These are phyloP conservation scores for Plicaturopsis crispa DNA, from an alignment of 768 basidiomycete species.

Conservation along the genomic window DNA sequence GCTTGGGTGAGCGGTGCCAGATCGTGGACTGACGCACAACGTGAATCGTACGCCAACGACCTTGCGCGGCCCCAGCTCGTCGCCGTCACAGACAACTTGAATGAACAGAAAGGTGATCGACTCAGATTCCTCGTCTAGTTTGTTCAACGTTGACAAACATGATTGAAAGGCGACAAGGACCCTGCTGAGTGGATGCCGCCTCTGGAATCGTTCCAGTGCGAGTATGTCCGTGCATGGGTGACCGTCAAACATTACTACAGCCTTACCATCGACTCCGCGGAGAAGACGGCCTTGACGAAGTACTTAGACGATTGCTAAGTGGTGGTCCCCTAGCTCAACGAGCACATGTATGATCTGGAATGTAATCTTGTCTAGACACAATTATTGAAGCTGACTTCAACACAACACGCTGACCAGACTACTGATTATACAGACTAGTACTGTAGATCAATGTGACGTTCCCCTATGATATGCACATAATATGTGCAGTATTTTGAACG, in stretches of 20 bases:
- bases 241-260: slow-evolving; percentile 42
- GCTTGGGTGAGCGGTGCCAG: slow-evolving; percentile 53
- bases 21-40: slow-evolving; percentile 39
- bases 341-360: too few species aligned
- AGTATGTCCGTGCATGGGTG: slow-evolving; percentile 47
- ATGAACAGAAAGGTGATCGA: slow-evolving; percentile 36
- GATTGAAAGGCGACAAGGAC: slow-evolving; percentile 38
- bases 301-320: slow-evolving; percentile 29
- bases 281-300: slow-evolving; percentile 39
- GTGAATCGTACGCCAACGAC: slow-evolving; percentile 49
- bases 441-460: too few species aligned
- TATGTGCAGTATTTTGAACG: too few species aligned
- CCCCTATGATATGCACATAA: too few species aligned
- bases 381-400: too few species aligned
- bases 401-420: too few species aligned
- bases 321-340: slow-evolving; percentile 3
- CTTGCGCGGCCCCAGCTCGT: slow-evolving; percentile 46
- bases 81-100: slow-evolving; percentile 39
- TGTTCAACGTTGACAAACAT: not conserved
- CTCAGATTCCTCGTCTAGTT: slow-evolving; percentile 1
- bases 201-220: slow-evolving; percentile 39
- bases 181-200: slow-evolving; percentile 46
- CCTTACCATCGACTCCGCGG: slow-evolving; percentile 40
- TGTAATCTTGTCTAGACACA: too few species aligned
- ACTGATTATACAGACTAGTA: too few species aligned